Evolutionary conservation across 805 yeast genomes (phyloP).

Genomic region (Candida michaelii): DNA sequence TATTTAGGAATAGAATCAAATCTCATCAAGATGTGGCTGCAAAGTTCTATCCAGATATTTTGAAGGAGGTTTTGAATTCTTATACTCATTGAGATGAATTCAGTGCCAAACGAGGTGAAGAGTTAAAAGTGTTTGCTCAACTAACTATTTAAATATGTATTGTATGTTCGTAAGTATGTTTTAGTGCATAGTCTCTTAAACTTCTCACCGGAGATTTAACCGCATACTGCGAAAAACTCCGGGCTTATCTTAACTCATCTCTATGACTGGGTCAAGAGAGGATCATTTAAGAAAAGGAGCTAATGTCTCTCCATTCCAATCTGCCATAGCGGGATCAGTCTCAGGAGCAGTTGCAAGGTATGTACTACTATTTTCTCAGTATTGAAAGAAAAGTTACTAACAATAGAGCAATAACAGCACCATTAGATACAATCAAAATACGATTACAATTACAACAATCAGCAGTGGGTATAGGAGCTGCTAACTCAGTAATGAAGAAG

Average conservation of each 20-base stretch:
- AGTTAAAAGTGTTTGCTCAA: not conserved
- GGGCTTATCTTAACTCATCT: not conserved
- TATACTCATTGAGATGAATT: constrained; percentile 10
- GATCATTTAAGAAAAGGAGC: constrained; percentile 54
- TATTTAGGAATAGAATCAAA: constrained; percentile 45
- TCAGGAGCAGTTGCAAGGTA: constrained; percentile 60
- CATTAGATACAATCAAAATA: constrained; percentile 76
- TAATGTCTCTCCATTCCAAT: constrained; percentile 49
- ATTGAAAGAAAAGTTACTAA: constrained; percentile 23
- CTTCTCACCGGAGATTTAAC: too few relatives aligned
- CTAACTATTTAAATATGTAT: too few relatives aligned
- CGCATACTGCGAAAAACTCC: not conserved
- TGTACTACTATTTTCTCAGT: constrained; percentile 13
- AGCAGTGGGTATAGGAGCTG: constrained; percentile 22
- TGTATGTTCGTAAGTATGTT: too few relatives aligned
- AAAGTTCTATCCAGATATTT: constrained; percentile 42
- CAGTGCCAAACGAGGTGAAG: too few relatives aligned
- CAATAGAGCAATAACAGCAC: constrained; percentile 62
- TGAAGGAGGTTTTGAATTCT: constrained; percentile 28
- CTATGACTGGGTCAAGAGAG: constrained; percentile 15
- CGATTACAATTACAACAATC: constrained; percentile 61
- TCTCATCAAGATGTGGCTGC: constrained; percentile 45
- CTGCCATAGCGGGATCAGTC: constrained; percentile 66
- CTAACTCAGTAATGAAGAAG: constrained; percentile 35
- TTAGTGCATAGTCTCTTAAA: not conserved